Conservation (phyloP, 345 rosid species). For the Lepidium sativum region DNA sequence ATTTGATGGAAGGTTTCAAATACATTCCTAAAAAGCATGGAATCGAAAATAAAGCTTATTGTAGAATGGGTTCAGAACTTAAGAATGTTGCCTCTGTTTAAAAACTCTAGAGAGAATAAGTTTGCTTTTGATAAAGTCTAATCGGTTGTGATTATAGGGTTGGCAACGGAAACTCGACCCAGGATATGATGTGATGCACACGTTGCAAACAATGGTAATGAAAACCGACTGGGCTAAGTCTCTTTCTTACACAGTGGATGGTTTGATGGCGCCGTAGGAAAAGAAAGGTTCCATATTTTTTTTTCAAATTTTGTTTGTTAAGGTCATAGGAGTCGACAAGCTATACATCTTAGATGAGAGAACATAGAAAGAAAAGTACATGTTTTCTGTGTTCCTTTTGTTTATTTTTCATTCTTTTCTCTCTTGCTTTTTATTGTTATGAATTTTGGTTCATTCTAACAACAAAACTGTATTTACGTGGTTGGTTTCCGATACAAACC, state of each 20-base stretch:
- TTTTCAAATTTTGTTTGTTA: conserved; percentile 21
- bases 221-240: conserved; percentile 96
- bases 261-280: conserved; percentile 82
- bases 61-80: not conserved
- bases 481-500: conserved; percentile 18
- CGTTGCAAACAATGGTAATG: conserved; percentile 72
- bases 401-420: conserved; percentile 18
- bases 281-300: not conserved
- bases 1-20: not conserved
- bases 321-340: conserved; percentile 12
- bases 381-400: conserved; percentile 17
- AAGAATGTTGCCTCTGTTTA: not conserved
- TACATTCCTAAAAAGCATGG: not conserved
- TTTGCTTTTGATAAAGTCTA: not conserved
- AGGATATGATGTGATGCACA: conserved; percentile 76
- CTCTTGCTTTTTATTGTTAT: not conserved
- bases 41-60: not conserved
- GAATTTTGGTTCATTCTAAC: conserved; percentile 25
- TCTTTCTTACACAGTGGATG: conserved; percentile 87
- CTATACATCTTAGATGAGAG: conserved; percentile 22
- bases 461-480: conserved; percentile 22
- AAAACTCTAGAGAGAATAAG: not conserved
- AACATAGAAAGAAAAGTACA: conserved; percentile 23
- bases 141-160: conserved; percentile 41
- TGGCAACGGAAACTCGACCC: conserved; percentile 99